phyloP scores from a whole-genome alignment of 2,329 filamentous ascomycete species.

The Calonectria pseudoturangicola region DNA sequence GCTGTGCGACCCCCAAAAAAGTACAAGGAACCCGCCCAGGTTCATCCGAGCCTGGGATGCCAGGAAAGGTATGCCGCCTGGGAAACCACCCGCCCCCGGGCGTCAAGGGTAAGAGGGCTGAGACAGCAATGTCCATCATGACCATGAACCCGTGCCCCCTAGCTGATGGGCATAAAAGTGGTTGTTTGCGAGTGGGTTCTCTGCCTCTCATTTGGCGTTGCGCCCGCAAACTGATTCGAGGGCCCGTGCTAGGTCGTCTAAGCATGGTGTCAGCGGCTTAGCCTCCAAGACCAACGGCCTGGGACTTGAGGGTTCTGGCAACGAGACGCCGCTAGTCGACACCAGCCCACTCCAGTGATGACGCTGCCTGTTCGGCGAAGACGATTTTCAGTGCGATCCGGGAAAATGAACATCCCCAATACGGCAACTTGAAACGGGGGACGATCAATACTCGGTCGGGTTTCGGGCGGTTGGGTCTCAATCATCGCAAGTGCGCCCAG shows the following conservation, averaged over 20 bases:
- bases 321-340: slow-evolving; percentile 37
- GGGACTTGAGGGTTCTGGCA: slow-evolving; percentile 44
- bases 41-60: slow-evolving; percentile 23
- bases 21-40: slow-evolving; percentile 12
- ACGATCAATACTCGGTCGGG: slow-evolving; percentile 27
- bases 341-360: slow-evolving; percentile 28
- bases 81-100: slow-evolving; percentile 20
- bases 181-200: slow-evolving; percentile 43
- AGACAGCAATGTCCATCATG: slow-evolving; percentile 29
- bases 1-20: background rate
- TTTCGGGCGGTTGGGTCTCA: slow-evolving; percentile 28
- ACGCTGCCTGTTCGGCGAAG: slow-evolving; percentile 9
- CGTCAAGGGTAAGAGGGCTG: slow-evolving; percentile 29
- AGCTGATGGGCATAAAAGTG: slow-evolving; percentile 38
- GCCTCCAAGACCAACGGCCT: slow-evolving; percentile 44
- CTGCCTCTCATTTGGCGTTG: slow-evolving; percentile 52
- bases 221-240: slow-evolving; percentile 56
- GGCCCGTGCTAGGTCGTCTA: slow-evolving; percentile 47
- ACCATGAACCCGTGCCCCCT: slow-evolving; percentile 12
- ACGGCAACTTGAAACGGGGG: slow-evolving; percentile 33
- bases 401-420: slow-evolving; percentile 48
- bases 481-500: background rate
- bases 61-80: slow-evolving; percentile 34
- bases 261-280: slow-evolving; percentile 54
- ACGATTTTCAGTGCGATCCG: slow-evolving; percentile 19